phyloP scores from a whole-genome alignment of 805 yeast genomes.

The Zygosaccharomyces pseudorouxii region DNA sequence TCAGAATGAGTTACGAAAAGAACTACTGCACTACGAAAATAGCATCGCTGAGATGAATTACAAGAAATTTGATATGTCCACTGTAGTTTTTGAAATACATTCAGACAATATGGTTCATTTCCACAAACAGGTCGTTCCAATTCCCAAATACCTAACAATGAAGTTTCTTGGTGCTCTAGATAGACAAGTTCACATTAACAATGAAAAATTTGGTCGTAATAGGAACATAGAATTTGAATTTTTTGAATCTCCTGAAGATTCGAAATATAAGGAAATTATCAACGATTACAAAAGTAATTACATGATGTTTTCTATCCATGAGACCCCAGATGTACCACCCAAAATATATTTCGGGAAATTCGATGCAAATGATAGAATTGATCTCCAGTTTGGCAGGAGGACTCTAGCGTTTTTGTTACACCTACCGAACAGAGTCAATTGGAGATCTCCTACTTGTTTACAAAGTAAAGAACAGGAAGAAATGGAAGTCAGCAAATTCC shows the following conservation, averaged over 20 bases:
- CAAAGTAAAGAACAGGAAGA: conserved; percentile 62
- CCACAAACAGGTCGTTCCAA: conserved; percentile 73
- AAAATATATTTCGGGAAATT: conserved; percentile 34
- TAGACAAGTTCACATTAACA: conserved; percentile 43
- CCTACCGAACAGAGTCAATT: conserved; percentile 57
- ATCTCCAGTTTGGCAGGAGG: conserved; percentile 79
- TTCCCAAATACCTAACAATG: conserved; percentile 43
- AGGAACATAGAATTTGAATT: conserved; percentile 42
- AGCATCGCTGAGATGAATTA: conserved; percentile 48
- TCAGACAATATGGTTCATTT: conserved; percentile 62
- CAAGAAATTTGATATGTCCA: conserved; percentile 41
- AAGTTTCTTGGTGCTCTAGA: conserved; percentile 46
- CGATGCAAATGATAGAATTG: conserved; percentile 43
- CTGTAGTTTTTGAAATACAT: conserved; percentile 68
- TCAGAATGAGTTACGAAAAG: conserved; percentile 35
- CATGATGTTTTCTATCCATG: conserved; percentile 36
- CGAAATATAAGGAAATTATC: conserved; percentile 26
- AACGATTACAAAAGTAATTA: conserved; percentile 32
- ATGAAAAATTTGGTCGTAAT: conserved; percentile 43
- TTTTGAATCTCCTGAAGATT: conserved; percentile 27
- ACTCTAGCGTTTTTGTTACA: conserved; percentile 62
- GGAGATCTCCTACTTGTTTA: conserved; percentile 61
- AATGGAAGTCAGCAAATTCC: conserved; percentile 59
- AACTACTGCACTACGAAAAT: conserved; percentile 44
- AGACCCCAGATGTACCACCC: conserved; percentile 29